Base-by-base conservation (phyloP, 108 stramenopile genomes). In the Cyclotella baltica region DNA sequence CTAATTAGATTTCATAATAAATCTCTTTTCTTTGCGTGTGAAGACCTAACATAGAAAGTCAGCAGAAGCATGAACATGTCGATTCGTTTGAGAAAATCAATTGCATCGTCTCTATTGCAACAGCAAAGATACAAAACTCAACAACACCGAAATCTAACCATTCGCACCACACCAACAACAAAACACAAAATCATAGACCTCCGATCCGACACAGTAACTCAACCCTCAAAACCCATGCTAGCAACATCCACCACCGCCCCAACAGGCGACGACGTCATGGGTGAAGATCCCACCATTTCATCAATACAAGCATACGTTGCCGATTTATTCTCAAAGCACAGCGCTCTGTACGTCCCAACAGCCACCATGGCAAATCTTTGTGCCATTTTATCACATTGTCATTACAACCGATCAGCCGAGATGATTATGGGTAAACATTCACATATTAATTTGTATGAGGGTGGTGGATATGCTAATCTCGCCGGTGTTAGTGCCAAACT, bases 301-400 rank as follows among this genome's bases (percentile, higher is more conserved):
- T 78, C 92, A 70, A 75, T 99, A 13, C 93, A 98, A 82, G 70
- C 53, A 33, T 84, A 88, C 58, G 88, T 89, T 31, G 99, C 98
- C 22, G 84, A 93, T 48, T 40, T 98, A 73, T 87, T 98, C 51
- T 95, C 94, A 36, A 98, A 98, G 59, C 92, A 97, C 71, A 57
- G 78, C n/a, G 97, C 88, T 20, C 89, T 99, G 1, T 99, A 90
- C 75, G 78, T 98, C 46, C 99, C 99, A 28, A 96, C 97, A 0
- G 97, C 98, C 13, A 98, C 99, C 40, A 98, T 98, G 99, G 89
- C 89, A 2, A 99, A 99, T 86, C 85, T 99, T 13, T 87, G 92
- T 31, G 92, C 93, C 27, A 81, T 98, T 15, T 66, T 97, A 71
- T 72, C 93, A 0, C 98, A 98, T 85, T 96, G 97, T 66, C 84